Percentiles rank a stretch among this genome's conserved stretches.
Evolutionary conservation across 768 basidiomycete species (phyloP).

Genomic region (Termitomyces bulborhizus): DNA sequence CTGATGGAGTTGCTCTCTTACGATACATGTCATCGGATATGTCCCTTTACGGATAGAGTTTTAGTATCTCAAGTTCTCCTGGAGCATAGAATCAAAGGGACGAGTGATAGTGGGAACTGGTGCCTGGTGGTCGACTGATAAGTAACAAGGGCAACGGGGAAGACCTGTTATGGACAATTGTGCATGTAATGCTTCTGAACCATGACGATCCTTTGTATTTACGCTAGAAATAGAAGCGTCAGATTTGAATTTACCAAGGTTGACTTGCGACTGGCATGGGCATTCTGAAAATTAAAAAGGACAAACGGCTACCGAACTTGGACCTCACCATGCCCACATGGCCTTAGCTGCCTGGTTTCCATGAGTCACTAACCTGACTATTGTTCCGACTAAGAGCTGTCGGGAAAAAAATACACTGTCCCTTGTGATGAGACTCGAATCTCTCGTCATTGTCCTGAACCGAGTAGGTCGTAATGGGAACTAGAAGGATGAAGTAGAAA

Average conservation of each 20-base stretch:
- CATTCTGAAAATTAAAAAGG: background rate
- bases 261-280: background rate
- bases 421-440: background rate
- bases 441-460: background rate
- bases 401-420: background rate
- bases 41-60: conserved; percentile 39
- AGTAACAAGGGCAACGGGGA: conserved; percentile 10
- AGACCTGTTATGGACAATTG: background rate
- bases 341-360: background rate
- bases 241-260: background rate
- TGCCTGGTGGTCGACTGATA: conserved; percentile 20
- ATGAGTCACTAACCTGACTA: background rate
- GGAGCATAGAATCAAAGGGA: conserved; percentile 26
- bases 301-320: background rate
- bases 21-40: conserved; percentile 28
- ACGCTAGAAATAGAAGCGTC: background rate
- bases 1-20: conserved; percentile 35
- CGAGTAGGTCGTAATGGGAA: background rate
- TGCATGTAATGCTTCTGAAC: background rate
- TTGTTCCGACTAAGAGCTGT: background rate
- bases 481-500: background rate
- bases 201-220: background rate
- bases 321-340: background rate
- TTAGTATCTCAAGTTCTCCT: conserved; percentile 32
- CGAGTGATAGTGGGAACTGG: conserved; percentile 26